Percentiles rank a stretch among this genome's conserved stretches.
Conservation (phyloP, 1,284 basidiomycete genomes). For the Chalciporus sp. region DNA sequence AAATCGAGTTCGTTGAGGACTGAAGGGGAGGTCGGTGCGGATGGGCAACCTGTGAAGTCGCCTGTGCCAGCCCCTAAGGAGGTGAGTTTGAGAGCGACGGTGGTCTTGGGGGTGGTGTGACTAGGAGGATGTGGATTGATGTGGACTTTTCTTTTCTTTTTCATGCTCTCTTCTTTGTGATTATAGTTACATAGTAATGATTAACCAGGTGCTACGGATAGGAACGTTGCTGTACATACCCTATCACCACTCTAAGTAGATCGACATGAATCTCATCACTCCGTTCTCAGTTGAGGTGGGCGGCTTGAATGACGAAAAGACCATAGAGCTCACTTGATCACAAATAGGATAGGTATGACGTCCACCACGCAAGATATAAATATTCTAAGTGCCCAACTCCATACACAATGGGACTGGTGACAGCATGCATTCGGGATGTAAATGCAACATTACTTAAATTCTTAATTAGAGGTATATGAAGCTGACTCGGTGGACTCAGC, state of each 20-base stretch:
- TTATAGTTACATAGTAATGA: not conserved
- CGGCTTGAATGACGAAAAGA: no score
- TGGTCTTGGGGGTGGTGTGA: constrained; percentile 73
- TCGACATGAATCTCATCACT: no score
- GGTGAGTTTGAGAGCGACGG: constrained; percentile 71
- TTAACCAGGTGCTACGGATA: no score
- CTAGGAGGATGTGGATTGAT: no score
- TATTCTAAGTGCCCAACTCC: not conserved
- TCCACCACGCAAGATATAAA: not conserved
- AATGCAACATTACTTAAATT: constrained; percentile 17
- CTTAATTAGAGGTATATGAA: constrained; percentile 9
- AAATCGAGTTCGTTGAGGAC: constrained; percentile 68
- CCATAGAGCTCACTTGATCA: no score
- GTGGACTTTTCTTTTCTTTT: not conserved
- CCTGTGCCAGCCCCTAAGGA: constrained; percentile 41
- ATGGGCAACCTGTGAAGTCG: constrained; percentile 37
- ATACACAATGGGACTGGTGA: not conserved
- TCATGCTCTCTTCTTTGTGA: not conserved
- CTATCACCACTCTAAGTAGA: no score
- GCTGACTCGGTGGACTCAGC: not conserved
- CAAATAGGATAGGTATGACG: no score
- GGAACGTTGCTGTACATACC: not conserved
- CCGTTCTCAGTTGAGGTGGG: no score
- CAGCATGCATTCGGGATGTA: not conserved
- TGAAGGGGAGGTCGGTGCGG: constrained; percentile 54